Evolutionary conservation across 345 rosid genomes (phyloP).

Genomic region (Eucalyptus lansdowneana): DNA sequence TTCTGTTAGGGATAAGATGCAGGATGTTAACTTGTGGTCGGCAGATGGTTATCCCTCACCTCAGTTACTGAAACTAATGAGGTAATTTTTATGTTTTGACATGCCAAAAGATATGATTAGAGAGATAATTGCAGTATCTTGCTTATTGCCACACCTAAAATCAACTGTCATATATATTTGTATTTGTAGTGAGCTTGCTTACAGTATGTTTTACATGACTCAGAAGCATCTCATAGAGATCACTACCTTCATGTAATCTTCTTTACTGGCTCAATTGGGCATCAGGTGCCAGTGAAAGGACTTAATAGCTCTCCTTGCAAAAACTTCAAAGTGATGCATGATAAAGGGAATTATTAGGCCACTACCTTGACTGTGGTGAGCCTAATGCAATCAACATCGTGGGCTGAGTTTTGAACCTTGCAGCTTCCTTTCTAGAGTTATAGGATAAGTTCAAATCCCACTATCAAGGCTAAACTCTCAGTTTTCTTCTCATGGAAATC

Average conservation of each 20-base stretch:
- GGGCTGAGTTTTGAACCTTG: neutral
- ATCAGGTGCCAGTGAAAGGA: neutral
- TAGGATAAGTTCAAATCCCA: neutral
- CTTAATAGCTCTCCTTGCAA: too few species aligned
- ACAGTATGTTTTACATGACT: neutral
- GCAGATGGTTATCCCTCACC: too few species aligned
- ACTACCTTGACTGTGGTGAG: neutral
- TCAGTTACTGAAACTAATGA: too few species aligned
- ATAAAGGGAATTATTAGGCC: neutral
- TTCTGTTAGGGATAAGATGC: too few species aligned
- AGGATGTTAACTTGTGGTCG: too few species aligned
- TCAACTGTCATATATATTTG: too few species aligned
- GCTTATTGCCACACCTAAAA: too few species aligned
- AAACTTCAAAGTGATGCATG: neutral
- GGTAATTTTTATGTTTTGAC: too few species aligned
- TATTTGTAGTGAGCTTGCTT: neutral
- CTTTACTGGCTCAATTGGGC: neutral
- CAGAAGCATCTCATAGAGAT: neutral
- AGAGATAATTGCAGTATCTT: too few species aligned
- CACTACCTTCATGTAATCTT: neutral
- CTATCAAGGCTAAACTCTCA: neutral
- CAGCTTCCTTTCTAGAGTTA: neutral
- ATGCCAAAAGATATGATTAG: too few species aligned
- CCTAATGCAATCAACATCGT: neutral
- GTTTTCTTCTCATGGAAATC: neutral